Evolutionary conservation across 2,329 filamentous ascomycete species (phyloP), one percentile per base, ranked within the genome.

Genomic region (Monosporascus sp.): DNA sequence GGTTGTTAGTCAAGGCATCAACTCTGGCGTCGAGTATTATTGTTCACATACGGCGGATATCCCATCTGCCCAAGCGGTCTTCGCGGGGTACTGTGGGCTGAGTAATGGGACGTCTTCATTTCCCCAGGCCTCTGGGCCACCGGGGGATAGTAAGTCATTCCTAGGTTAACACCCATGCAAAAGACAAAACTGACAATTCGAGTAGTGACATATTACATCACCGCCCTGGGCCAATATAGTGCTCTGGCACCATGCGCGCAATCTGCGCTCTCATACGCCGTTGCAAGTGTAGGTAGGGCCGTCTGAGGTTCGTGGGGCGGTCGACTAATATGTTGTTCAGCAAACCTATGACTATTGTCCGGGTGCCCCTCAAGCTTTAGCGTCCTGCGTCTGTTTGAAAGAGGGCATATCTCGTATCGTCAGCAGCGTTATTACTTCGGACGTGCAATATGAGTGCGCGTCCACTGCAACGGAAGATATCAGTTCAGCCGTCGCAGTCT

Each of bases 181-280:
- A 44, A 9, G 26, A 5, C 22, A 51, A 50, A 37, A 55, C 37
- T 53, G 24, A 52, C 46, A 8, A 27, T 19, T 22, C 50, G 49
- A 6, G 3, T 22, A 78, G 74, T 83, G 74, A 72, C 77, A 0
- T 83, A 81, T 60, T 78, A 80, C 54, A 76, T 82, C 53, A 80
- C 78, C 1, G 79, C 74, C 14, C 63, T 82, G 27, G 68, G 75
- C 0, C 66, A 76, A 53, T 82, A 68, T 55, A 72, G 68, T 43
- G 69, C 72, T 0, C 67, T 82, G 0, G 70, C 70, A 0, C 60
- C 65, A 0, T 82, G 79, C 51, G 78, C 77, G 1, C 69, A 73
- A 52, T 66, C 59, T 0, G 78, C 69, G 0, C 56, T 82, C 19
- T 73, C 74, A 3, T 67, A 70, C 44, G 75, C 67, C 4, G 62